Evolutionary conservation across 2,329 filamentous ascomycete genomes (phyloP).

Genomic region (Pseudogymnoascus sp.): DNA sequence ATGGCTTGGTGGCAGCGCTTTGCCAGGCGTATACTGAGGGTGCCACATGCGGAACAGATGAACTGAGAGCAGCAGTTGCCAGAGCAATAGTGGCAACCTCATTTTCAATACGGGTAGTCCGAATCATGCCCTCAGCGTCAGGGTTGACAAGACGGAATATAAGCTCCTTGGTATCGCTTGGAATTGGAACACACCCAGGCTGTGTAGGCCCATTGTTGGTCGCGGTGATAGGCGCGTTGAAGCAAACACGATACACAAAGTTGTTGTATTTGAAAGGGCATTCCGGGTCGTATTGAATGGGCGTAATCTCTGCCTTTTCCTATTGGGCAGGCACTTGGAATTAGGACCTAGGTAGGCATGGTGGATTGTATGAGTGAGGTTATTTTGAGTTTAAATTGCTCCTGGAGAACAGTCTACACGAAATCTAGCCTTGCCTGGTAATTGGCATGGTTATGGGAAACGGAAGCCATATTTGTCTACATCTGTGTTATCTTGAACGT

Average conservation of each 20-base stretch:
- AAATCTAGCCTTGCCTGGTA: conserved; percentile 8
- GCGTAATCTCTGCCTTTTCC: conserved; percentile 17
- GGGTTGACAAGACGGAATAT: conserved; percentile 30
- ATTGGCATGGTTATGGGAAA: background rate
- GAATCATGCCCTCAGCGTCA: conserved; percentile 26
- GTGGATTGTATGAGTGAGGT: background rate
- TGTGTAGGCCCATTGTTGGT: conserved; percentile 8
- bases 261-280: conserved; percentile 31
- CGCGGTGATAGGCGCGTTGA: background rate
- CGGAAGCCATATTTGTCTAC: background rate
- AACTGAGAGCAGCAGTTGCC: conserved; percentile 23
- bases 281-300: conserved; percentile 28
- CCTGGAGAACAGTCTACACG: conserved; percentile 9
- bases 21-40: conserved; percentile 27
- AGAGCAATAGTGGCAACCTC: conserved; percentile 29
- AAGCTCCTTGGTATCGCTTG: conserved; percentile 22
- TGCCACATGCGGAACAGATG: conserved; percentile 24
- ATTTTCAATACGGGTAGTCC: conserved; percentile 26
- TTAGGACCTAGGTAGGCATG: background rate
- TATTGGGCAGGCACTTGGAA: background rate
- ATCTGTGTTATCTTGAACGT: background rate
- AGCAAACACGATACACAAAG: conserved; percentile 27
- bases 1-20: conserved; percentile 17
- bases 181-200: conserved; percentile 24
- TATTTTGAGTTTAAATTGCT: conserved; percentile 10